Base-by-base conservation (phyloP, 306 rosid species). In the Prunus davidiana region DNA sequence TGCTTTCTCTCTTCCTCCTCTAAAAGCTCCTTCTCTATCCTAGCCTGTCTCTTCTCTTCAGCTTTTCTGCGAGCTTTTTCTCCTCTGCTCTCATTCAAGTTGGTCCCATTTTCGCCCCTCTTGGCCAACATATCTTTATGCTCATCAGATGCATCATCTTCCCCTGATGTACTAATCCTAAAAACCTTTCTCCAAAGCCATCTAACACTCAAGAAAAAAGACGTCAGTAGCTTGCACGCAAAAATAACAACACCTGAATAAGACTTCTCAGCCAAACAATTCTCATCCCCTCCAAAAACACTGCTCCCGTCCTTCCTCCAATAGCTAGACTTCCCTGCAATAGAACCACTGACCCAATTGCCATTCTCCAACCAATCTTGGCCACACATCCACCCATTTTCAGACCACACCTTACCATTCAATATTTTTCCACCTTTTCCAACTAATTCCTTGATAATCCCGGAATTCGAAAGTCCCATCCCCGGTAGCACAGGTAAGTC, bases 1-100 rank as follows among this genome's bases (percentile, higher is more conserved):
- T 96, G 99, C 77, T 96, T 96, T 78, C 90, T 82, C 81, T 96
- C 99, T 85, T 96, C 99, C 89, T 96, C 99, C 88, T 96, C 98
- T 87, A 87, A 81, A 61, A 88, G 93, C 79, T 91, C 99, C 85
- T 64, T 96, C 90, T 92, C 99, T 77, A 96, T 57, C 88, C 98
- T 96, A 74, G 98, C 99, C 76, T 91, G 99, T 77, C 88, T 89
- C 86, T 96, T 96, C 89, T 96, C 99, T 82, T 96, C 99, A n/a
- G 99, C 99, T 83, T 96, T 96, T 78, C 98, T 87, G 60, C 99
- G 97, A 12, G 99, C 97, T 45, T 88, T 96, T 79, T 96, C 99
- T 73, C 91, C 98, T 86, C 93, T 88, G 71, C 98, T 96, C 84
- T 89, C 96, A 52, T 83, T 67, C 67, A 88, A 89, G 87, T 61